These are phyloP conservation scores for Lunularia cruciata DNA, from an alignment of 225 moss, liverwort and hornwort species.

Conservation along the genomic window DNA sequence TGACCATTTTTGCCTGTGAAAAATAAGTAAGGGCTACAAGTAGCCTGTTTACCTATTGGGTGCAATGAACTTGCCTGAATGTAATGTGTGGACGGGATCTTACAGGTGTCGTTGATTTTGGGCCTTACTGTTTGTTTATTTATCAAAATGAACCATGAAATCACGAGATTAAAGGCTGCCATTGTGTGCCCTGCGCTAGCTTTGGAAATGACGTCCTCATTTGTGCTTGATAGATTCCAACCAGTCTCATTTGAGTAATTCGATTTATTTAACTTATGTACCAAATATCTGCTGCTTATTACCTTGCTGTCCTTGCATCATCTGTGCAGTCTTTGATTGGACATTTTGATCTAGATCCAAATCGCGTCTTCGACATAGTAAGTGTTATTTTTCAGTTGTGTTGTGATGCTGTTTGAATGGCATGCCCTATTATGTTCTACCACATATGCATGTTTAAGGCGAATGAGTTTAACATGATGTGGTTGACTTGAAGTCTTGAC, in stretches of 20 bases:
- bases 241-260: neutral
- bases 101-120: no score
- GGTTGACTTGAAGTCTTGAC: neutral
- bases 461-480: neutral
- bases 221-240: neutral
- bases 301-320: slow-evolving; percentile 11
- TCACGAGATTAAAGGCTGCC: neutral
- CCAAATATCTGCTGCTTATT: neutral
- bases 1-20: no score
- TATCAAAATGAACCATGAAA: no score
- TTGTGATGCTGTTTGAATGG: neutral
- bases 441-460: no score
- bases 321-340: slow-evolving; percentile 91
- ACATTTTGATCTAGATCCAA: slow-evolving; percentile 96
- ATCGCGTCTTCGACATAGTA: slow-evolving; percentile 99
- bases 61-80: no score
- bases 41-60: no score
- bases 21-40: no score
- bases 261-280: neutral
- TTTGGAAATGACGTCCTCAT: neutral
- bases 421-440: no score
- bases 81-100: no score
- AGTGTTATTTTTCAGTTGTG: slow-evolving; percentile 31
- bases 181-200: neutral
- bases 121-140: no score